phyloP scores from a whole-genome alignment of 2,329 filamentous ascomycete genomes.

The Ceratocystis colombiana region DNA sequence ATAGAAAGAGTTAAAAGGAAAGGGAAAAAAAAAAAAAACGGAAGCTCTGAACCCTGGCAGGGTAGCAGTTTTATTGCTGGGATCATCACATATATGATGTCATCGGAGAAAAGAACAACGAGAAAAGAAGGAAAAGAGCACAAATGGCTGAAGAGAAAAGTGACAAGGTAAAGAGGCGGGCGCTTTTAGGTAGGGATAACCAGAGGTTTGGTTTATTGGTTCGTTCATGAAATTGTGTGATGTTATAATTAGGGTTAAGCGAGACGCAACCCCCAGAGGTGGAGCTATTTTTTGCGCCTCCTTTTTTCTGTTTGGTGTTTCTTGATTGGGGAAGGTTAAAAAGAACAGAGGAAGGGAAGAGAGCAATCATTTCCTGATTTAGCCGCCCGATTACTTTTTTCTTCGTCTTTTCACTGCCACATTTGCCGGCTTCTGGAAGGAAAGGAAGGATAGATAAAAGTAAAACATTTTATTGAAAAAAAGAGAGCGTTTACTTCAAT shows the following conservation, averaged over 20 bases:
- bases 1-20: background rate
- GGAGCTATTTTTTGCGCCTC: too few relatives aligned
- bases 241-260: too few relatives aligned
- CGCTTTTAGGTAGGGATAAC: too few relatives aligned
- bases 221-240: too few relatives aligned
- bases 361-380: too few relatives aligned
- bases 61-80: background rate
- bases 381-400: too few relatives aligned
- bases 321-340: too few relatives aligned
- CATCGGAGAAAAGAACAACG: background rate
- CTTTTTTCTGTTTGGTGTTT: too few relatives aligned
- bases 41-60: background rate
- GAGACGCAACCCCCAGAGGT: too few relatives aligned
- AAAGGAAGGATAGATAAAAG: background rate
- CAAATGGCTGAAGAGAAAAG: background rate
- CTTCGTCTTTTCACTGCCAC: too few relatives aligned
- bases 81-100: background rate
- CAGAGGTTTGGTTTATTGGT: too few relatives aligned
- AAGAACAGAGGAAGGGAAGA: too few relatives aligned
- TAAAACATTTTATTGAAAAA: background rate
- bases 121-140: background rate
- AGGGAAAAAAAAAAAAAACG: constrained; percentile 11
- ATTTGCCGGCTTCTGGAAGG: background rate
- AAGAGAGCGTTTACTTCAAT: background rate
- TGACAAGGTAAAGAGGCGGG: background rate